Percentiles rank a stretch among this genome's conserved stretches.
Evolutionary conservation across 2,329 filamentous ascomycete species (phyloP).

Genomic region (Aspergillus awamori): DNA sequence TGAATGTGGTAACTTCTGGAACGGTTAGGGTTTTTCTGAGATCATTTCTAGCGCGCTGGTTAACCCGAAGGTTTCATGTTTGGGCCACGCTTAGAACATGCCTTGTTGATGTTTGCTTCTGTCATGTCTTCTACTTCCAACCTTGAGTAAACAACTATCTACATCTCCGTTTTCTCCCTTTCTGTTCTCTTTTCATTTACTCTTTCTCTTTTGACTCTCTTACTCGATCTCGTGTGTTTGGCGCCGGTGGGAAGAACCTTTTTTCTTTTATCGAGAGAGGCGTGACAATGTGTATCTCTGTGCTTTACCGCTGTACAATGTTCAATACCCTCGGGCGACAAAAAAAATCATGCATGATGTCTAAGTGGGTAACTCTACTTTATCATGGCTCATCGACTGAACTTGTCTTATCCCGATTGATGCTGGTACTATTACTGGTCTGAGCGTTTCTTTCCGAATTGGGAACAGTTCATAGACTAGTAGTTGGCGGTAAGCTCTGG

Average conservation of each 20-base stretch:
- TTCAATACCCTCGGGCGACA: constrained; percentile 40
- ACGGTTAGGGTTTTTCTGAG: constrained; percentile 16
- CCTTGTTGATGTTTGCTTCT: constrained; percentile 23
- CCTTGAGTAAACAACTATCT: constrained; percentile 24
- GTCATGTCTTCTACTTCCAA: constrained; percentile 26
- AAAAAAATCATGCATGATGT: constrained; percentile 30
- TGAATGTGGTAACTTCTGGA: constrained; percentile 26
- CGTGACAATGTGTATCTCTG: constrained; percentile 26
- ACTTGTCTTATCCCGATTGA: too few species aligned
- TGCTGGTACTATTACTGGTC: too few species aligned
- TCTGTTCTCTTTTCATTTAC: background rate
- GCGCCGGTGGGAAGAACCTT: constrained; percentile 28
- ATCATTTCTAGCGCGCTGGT: constrained; percentile 24
- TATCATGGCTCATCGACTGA: constrained; percentile 10
- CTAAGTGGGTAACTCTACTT: constrained; percentile 19
- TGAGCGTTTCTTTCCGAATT: too few species aligned
- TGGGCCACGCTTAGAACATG: constrained; percentile 14
- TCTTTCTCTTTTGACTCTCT: too few species aligned
- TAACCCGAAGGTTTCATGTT: constrained; percentile 14
- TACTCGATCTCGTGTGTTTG: constrained; percentile 14
- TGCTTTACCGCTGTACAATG: constrained; percentile 37
- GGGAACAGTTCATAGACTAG: too few species aligned
- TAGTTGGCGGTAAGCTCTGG: too few species aligned
- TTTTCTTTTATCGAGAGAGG: constrained; percentile 20
- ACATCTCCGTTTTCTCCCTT: constrained; percentile 9